Evolutionary conservation across 2,329 filamentous ascomycete genomes (phyloP).

Genomic region (Gnomoniopsis smithogilvyi): DNA sequence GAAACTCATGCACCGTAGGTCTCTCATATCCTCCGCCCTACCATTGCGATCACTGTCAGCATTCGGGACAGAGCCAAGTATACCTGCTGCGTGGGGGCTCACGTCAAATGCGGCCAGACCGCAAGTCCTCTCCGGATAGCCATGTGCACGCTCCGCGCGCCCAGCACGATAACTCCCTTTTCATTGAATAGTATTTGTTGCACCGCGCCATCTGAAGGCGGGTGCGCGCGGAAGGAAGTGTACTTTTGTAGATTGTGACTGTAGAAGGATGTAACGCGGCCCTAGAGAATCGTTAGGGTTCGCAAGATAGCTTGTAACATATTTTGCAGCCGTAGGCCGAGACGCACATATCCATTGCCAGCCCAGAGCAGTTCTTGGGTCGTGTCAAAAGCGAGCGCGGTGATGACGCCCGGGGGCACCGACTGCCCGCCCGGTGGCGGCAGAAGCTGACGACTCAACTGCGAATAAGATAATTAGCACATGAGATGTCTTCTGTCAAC

Average conservation of each 20-base stretch:
- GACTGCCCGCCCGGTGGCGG: constrained; percentile 66
- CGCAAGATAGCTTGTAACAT: neutral
- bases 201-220: constrained; percentile 69
- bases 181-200: constrained; percentile 90
- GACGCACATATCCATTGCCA: constrained; percentile 80
- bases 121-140: constrained; percentile 77
- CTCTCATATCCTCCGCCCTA: constrained; percentile 73
- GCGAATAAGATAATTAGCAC: constrained; percentile 14
- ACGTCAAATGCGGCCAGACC: constrained; percentile 79
- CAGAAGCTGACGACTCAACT: constrained; percentile 80
- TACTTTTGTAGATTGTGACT: constrained; percentile 82
- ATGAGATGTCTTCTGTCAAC: neutral
- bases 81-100: constrained; percentile 30
- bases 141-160: constrained; percentile 82
- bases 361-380: constrained; percentile 89
- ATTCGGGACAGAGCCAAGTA: neutral
- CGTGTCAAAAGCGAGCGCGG: constrained; percentile 79
- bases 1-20: constrained; percentile 93
- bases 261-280: constrained; percentile 84
- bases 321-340: neutral
- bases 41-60: neutral
- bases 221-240: constrained; percentile 83
- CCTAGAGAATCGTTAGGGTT: constrained; percentile 47
- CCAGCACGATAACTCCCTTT: constrained; percentile 83
- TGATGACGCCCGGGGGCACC: constrained; percentile 68